Evolutionary conservation across 1,284 basidiomycete genomes (phyloP), one percentile per base, ranked within the genome.

Genomic region (Ustilago trichophora): DNA sequence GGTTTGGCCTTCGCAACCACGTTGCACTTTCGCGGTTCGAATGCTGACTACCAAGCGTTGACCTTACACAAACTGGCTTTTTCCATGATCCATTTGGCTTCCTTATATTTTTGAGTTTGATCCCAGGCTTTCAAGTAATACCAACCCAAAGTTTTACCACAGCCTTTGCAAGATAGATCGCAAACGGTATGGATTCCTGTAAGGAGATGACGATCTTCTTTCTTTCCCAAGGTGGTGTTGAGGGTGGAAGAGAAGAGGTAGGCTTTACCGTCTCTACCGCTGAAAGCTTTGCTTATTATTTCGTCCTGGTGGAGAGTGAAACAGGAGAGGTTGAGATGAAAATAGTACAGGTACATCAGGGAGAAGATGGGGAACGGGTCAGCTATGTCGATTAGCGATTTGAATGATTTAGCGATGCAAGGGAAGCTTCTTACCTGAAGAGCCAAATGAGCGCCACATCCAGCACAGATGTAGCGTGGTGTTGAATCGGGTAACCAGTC

Each of bases 261-360:
- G 70, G 91, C 91, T 57, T 90, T 85, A 1, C 91, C 91, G 58
- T 92, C 91, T 65, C 91, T 83, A 1, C 91, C 91, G 19, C 89
- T 89, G 83, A 93, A 93, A 0, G 90, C 83, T 79, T 92, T 92
- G 82, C 89, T 91, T 68, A 93, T 90, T 10, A 92, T 82, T 70
- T 93, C 91, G 75, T 92, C 91, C 81, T 92, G 26, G 9, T n/a
- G n/a, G n/a, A n/a, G n/a, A n/a, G n/a, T n/a, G n/a, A n/a, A n/a
- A n/a, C n/a, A n/a, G n/a, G n/a, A n/a, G n/a, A n/a, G n/a, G n/a
- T n/a, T n/a, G n/a, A n/a, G n/a, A n/a, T n/a, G n/a, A n/a, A n/a
- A n/a, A n/a, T n/a, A n/a, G n/a, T n/a, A n/a, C n/a, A n/a, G n/a
- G n/a, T n/a, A n/a, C n/a, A n/a, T n/a, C n/a, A n/a, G n/a, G n/a